These are phyloP conservation scores for Epithele typhae DNA, from an alignment of 768 basidiomycete species.

Conservation along the genomic window DNA sequence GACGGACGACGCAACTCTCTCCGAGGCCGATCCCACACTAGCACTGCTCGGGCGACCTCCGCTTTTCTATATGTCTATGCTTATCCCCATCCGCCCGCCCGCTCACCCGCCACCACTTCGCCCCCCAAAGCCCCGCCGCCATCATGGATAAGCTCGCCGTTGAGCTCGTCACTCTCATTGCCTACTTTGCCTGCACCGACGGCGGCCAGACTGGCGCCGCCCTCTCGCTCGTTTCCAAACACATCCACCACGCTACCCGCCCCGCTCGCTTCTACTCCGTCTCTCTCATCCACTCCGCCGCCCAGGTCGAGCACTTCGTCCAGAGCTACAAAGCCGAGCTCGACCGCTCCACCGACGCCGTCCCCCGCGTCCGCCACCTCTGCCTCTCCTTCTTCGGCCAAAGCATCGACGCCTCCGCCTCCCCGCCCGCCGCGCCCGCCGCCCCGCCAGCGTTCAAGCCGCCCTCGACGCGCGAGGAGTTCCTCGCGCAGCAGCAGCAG, in stretches of 20 bases:
- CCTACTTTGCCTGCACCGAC: not conserved
- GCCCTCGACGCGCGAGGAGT: constrained; percentile 10
- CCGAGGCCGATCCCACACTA: too few species aligned
- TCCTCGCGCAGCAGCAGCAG: constrained; percentile 3
- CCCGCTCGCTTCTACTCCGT: constrained; percentile 1
- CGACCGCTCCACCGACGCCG: not conserved
- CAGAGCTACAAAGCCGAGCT: constrained; percentile 2
- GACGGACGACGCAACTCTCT: too few species aligned
- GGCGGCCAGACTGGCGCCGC: not conserved
- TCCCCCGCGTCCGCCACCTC: constrained; percentile 13
- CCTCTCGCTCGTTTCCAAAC: not conserved
- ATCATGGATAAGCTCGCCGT: not conserved
- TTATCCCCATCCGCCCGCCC: too few species aligned
- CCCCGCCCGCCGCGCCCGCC: too few species aligned
- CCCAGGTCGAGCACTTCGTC: constrained; percentile 6
- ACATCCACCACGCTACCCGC: not conserved
- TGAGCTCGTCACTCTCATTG: not conserved
- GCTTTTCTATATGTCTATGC: too few species aligned
- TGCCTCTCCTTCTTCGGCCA: constrained; percentile 13
- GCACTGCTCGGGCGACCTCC: too few species aligned
- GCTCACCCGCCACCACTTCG: too few species aligned
- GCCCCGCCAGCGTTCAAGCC: too few species aligned
- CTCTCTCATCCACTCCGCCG: constrained; percentile 1
- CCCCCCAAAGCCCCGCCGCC: too few species aligned
- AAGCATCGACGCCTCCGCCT: not conserved